Evolutionary conservation across 257 asterid genomes (phyloP).

Genomic region (Solanum phureja): DNA sequence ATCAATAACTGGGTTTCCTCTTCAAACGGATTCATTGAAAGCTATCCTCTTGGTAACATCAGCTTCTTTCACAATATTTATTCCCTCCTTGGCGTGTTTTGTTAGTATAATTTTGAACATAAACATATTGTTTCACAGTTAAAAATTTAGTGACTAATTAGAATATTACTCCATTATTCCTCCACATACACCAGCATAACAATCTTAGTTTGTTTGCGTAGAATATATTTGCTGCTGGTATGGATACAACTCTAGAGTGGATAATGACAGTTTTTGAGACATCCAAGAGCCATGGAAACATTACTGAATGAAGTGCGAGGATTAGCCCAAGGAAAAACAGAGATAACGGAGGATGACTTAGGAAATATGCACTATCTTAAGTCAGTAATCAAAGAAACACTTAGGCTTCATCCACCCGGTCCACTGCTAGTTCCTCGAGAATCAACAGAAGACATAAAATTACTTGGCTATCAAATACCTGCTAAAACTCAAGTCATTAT

Average conservation of each 20-base stretch:
- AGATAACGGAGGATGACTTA: background rate
- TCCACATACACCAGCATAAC: no score
- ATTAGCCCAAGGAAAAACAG: no score
- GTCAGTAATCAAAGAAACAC: background rate
- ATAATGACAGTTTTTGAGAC: no score
- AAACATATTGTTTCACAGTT: background rate
- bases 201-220: background rate
- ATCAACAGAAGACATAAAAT: background rate
- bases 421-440: background rate
- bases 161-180: background rate
- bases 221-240: no score
- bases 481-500: background rate
- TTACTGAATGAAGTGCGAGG: no score
- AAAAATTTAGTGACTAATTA: background rate
- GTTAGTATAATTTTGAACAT: background rate
- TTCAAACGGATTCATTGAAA: background rate
- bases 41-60: background rate
- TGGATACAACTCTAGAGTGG: no score
- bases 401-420: background rate
- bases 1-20: background rate
- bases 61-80: background rate
- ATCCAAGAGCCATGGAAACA: no score
- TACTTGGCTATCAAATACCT: background rate
- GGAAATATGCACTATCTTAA: background rate
- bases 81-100: background rate